A percentile compares a stretch with the other conserved stretches of the same genome.
These are phyloP conservation scores for Marchantia polymorpha DNA, from an alignment of 225 moss, liverwort and hornwort species.

Conservation along the genomic window DNA sequence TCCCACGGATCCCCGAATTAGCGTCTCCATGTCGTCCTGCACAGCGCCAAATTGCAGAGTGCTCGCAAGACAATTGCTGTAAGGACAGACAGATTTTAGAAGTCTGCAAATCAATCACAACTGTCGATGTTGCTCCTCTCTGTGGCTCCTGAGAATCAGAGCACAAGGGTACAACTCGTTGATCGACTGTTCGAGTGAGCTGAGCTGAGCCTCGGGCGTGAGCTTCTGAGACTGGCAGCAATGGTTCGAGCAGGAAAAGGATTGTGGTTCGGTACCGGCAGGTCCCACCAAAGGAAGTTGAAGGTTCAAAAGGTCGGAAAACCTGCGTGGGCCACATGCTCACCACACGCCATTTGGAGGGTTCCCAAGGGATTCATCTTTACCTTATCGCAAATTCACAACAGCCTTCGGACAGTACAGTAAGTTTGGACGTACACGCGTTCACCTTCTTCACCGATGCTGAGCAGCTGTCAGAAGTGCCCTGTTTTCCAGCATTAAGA, in stretches of 20 bases:
- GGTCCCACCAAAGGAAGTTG: not conserved
- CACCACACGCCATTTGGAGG: constrained; percentile 4
- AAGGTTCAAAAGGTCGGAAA: not conserved
- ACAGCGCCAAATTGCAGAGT: too few species aligned
- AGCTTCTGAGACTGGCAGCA: not conserved
- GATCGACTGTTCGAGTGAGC: not conserved
- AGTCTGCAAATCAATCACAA: not conserved
- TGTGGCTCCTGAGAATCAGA: not conserved
- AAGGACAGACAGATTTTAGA: too few species aligned
- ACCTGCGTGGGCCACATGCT: not conserved
- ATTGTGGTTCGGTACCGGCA: not conserved
- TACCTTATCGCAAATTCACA: too few species aligned
- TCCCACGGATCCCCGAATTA: not conserved
- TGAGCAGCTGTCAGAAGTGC: too few species aligned
- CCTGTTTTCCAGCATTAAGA: too few species aligned
- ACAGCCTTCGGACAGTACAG: too few species aligned
- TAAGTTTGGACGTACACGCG: too few species aligned
- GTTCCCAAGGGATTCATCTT: too few species aligned
- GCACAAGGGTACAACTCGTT: not conserved
- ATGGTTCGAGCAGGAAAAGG: not conserved
- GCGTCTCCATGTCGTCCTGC: not conserved
- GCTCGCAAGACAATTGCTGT: too few species aligned
- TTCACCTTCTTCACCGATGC: too few species aligned
- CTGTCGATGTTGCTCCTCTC: not conserved
- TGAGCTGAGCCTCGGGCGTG: not conserved